phyloP scores from a whole-genome alignment of 495 filamentous ascomycete genomes.

The Hypomontagnella submonticulosa region DNA sequence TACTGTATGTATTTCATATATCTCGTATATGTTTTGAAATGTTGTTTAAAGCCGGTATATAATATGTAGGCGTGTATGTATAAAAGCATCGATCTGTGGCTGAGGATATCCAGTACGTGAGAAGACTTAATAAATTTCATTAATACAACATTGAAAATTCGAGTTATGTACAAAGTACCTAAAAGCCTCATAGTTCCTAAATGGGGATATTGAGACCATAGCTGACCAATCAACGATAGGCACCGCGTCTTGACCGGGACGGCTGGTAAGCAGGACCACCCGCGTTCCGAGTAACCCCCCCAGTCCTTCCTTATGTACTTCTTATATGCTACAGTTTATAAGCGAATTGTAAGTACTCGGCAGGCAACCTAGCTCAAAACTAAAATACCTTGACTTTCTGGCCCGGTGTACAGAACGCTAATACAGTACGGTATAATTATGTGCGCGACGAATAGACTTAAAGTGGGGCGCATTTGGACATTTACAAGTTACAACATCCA shows the following conservation, averaged over 20 bases:
- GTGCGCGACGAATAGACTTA: conserved; percentile 1
- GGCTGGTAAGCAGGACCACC: conserved; percentile 23
- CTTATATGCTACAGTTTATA: conserved; percentile 5
- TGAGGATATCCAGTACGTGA: conserved; percentile 1
- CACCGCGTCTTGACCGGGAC: conserved; percentile 19
- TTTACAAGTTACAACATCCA: not conserved
- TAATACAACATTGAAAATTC: not conserved
- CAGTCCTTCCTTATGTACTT: conserved; percentile 1
- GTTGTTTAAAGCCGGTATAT: not conserved
- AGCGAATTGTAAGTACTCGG: conserved; percentile 1
- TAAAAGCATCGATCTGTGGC: conserved; percentile 6
- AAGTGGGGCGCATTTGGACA: not conserved
- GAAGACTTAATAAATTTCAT: conserved; percentile 1
- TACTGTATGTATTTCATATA: conserved; percentile 1
- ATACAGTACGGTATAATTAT: not conserved
- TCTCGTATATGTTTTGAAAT: not conserved
- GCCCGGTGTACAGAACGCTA: too few relatives aligned
- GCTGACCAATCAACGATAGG: conserved; percentile 27
- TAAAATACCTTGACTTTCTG: too few relatives aligned
- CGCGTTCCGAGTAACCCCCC: conserved; percentile 22
- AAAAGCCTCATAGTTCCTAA: conserved; percentile 41
- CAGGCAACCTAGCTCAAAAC: too few relatives aligned
- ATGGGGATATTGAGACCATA: conserved; percentile 33
- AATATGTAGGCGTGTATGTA: not conserved
- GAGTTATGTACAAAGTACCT: conserved; percentile 25